Evolutionary conservation across 345 rosid species (phyloP).

Genomic region (Excoecaria cochinchinensis): DNA sequence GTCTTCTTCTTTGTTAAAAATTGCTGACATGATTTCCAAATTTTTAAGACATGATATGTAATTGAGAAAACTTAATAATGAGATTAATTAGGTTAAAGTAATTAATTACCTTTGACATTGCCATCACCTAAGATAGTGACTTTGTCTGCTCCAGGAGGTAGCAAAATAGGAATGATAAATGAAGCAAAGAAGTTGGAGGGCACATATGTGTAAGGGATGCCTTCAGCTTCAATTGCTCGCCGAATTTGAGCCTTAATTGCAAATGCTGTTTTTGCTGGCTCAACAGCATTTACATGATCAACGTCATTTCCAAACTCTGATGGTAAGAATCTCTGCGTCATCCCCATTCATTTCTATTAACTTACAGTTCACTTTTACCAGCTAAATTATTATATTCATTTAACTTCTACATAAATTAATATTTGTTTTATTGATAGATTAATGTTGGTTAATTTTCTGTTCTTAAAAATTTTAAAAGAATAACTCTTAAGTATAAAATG

Average conservation of each 20-base stretch:
- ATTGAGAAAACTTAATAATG: no score
- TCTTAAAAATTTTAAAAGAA: no score
- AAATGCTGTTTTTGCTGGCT: constrained; percentile 27
- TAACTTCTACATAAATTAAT: not conserved
- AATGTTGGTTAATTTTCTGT: no score
- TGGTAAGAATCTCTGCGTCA: constrained; percentile 30
- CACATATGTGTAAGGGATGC: constrained; percentile 29
- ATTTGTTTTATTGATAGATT: not conserved
- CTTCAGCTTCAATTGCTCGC: constrained; percentile 24
- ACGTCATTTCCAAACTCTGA: constrained; percentile 32
- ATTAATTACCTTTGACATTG: constrained; percentile 21
- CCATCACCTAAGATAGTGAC: constrained; percentile 30
- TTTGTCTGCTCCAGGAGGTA: constrained; percentile 18
- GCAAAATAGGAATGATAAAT: constrained; percentile 10
- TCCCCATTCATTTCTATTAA: not conserved
- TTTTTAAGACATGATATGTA: no score
- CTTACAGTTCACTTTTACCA: no score
- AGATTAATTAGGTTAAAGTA: no score
- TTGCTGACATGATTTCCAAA: constrained; percentile 10
- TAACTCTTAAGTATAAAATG: no score
- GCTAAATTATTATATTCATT: no score
- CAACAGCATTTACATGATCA: constrained; percentile 28
- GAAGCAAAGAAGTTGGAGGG: constrained; percentile 20
- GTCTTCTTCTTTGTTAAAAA: constrained; percentile 25
- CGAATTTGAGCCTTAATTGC: constrained; percentile 26